Base-by-base conservation (phyloP, 2,329 filamentous ascomycete genomes). In the Periconia digitata region DNA sequence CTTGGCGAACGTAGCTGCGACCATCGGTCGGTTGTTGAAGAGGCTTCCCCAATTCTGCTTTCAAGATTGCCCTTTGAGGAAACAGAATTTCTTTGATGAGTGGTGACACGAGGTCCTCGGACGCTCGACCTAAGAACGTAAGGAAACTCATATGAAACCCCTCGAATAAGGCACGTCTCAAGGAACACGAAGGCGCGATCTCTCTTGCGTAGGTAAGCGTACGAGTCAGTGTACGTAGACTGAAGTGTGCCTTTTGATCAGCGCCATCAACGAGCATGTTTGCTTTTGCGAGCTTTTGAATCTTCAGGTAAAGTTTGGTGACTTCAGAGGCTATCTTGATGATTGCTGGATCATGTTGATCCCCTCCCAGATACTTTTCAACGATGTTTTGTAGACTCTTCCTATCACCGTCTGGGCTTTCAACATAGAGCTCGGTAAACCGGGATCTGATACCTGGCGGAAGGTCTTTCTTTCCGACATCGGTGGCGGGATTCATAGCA, bases 61-160 rank as follows among this genome's bases (percentile, higher is more conserved):
- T 85, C 0, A 85, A 75, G 62, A 88, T 89, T 22, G 80, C 81
- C 47, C 87, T 80, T 59, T 82, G 85, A 27, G 84, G 84, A 17
- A 96, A 84, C 2, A 99, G 79, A 63, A 94, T 82, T 55, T 90
- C 85, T 47, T 89, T 83, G 44, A 99, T 90, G 21, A 95, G 74
- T 1, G 92, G 90, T 40, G 87, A 76, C 3, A 97, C 80, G 42
- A 91, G 76, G 50, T 83, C 81, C 69, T 96, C 91, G 0, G 94
- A 97, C 23, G 87, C 83, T 60, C 84, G 82, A 62, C 92, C 86
- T 12, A 99, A 79, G 6, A 96, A 82, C 0, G 95, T 99, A 47
- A 96, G 76, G 64, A 99, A 99, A 42, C 92, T 94, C 95, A 99
- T 99, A 15, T 90, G 91, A 66, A 97, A 97, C 0, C 94, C 95